Conservation (phyloP, 2,329 filamentous ascomycete genomes). For the Calonectria pteridis region DNA sequence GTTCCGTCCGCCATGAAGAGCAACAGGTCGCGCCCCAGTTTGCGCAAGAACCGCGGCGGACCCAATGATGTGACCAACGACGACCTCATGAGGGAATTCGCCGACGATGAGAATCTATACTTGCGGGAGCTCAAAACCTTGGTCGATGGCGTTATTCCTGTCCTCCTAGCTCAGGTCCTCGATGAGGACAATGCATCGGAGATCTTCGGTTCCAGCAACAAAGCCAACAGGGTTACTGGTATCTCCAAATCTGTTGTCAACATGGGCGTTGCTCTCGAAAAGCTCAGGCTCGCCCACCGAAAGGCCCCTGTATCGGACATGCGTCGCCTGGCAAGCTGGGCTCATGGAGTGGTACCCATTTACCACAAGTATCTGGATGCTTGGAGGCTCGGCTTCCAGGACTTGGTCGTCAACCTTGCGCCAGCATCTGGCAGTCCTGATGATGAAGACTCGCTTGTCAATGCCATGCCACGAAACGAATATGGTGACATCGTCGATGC, state of each 20-base stretch:
- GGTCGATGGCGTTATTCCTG: constrained; percentile 94
- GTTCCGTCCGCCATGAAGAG: constrained; percentile 74
- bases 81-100: constrained; percentile 84
- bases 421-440: constrained; percentile 68
- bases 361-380: constrained; percentile 89
- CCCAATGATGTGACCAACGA: constrained; percentile 76
- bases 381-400: constrained; percentile 95
- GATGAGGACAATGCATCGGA: constrained; percentile 75
- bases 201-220: constrained; percentile 72
- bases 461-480: constrained; percentile 71
- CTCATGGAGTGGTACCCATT: constrained; percentile 79
- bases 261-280: constrained; percentile 92
- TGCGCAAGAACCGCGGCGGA: constrained; percentile 78
- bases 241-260: constrained; percentile 90
- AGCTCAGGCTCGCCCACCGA: constrained; percentile 83
- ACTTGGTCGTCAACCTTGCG: constrained; percentile 92
- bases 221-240: constrained; percentile 65
- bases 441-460: constrained; percentile 71
- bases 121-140: constrained; percentile 91
- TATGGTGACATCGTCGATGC: constrained; percentile 77
- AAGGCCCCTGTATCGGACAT: constrained; percentile 81
- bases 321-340: constrained; percentile 82
- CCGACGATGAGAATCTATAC: constrained; percentile 88
- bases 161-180: constrained; percentile 87
- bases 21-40: constrained; percentile 81